A percentile compares a stretch with the other conserved stretches of the same genome.
Evolutionary conservation across 805 yeast genomes (phyloP).

Genomic region (Wickerhamomyces bovis): DNA sequence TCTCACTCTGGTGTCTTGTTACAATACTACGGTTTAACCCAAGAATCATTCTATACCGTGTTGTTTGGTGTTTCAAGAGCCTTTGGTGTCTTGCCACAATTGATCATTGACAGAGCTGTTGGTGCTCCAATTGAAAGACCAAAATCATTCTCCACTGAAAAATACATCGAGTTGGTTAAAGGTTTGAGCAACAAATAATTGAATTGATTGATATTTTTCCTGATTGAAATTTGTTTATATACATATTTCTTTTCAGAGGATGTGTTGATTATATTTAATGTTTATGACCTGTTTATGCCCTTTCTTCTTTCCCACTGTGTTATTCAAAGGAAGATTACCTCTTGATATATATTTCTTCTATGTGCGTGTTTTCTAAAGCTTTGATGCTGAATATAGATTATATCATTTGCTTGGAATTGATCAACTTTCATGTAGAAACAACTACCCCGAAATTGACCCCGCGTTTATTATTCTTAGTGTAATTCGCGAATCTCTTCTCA

Average conservation of each 20-base stretch:
- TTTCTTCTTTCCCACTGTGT: conserved; percentile 1
- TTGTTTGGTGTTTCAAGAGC: conserved; percentile 85
- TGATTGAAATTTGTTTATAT: no score
- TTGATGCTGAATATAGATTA: not conserved
- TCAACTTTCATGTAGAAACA: not conserved
- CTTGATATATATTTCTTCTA: not conserved
- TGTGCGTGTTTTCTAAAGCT: not conserved
- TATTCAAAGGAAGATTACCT: not conserved
- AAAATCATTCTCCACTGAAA: conserved; percentile 90
- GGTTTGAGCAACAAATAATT: conserved; percentile 25
- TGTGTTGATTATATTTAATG: conserved; percentile 1
- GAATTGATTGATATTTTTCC: not conserved
- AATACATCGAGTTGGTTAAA: conserved; percentile 77
- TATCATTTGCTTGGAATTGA: not conserved
- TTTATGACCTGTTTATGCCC: conserved; percentile 12
- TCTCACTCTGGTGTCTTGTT: conserved; percentile 81
- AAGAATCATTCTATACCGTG: conserved; percentile 79
- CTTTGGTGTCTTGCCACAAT: conserved; percentile 79
- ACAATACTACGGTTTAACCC: conserved; percentile 81
- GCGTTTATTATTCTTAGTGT: no score
- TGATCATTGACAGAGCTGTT: conserved; percentile 77
- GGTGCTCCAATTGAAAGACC: conserved; percentile 86
- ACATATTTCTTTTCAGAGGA: no score
- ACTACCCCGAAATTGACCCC: not conserved
- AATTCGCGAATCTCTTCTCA: no score